Evolutionary conservation across 208 protist species (phyloP), one percentile per base, ranked within the genome.

Genomic region (Wallacemonas sp.): DNA sequence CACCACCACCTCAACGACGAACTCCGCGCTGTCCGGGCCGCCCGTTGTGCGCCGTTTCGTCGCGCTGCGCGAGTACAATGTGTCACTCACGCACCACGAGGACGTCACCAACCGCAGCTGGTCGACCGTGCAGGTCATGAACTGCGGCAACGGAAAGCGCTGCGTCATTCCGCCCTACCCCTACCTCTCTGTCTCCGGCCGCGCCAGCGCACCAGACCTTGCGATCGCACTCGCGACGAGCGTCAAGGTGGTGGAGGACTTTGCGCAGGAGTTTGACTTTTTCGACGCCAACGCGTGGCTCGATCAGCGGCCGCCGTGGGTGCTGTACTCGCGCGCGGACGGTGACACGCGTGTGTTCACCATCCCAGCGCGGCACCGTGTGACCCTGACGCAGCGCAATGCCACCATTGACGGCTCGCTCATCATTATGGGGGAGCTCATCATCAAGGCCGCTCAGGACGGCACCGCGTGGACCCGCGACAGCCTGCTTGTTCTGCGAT

Each of bases 381-480:
- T 84, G 7, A 55, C 61, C 10, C 64, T 84, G 22, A 41, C 25
- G 4, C 14, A 61, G n/a, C 20, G 32, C 20, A 68, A 67, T 18
- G 62, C 66, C 10, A 66, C 45, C 7, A 70, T 84, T 25, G 32
- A 38, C 20, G 78, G 78, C 1, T 54, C 64, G 8, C 67, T 84
- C 0, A n/a, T 79, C 4, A 70, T 84, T 42, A 38, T 75, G 2
- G 78, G 78, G 0, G 70, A 76, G 65, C 73, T 84, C 18, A 48
- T 70, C 45, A 67, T 76, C 57, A 12, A 10, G 2, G 23, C 38
- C 18, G 42, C 33, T 11, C 5, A 7, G 7, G 28, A 10, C 52
- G 31, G 18, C 26, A n/a, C 28, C 28, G 23, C 2, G 5, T 26
- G 16, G 22, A 20, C 33, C 36, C 16, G 25, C 63, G 23, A 28